Conservation (phyloP, 2,329 filamentous ascomycete species). For the Fusarium metavorans region DNA sequence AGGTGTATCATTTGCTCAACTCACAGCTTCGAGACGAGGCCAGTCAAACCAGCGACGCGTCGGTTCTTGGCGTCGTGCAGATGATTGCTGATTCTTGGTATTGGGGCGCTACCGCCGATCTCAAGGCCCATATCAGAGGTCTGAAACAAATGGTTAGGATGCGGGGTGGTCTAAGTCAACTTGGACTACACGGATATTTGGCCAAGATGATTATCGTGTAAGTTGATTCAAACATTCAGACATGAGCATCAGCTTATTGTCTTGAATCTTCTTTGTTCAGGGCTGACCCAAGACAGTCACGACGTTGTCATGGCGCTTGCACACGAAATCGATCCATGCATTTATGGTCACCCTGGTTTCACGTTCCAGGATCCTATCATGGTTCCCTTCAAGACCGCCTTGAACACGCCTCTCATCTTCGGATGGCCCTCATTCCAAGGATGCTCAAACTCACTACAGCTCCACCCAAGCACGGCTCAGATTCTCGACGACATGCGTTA, state of each 20-base stretch:
- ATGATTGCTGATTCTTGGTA: conserved; percentile 66
- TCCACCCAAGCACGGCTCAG: conserved; percentile 60
- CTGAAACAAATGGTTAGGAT: conserved; percentile 61
- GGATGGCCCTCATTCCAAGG: conserved; percentile 57
- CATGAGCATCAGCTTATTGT: background rate
- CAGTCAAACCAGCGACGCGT: conserved; percentile 57
- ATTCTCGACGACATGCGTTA: conserved; percentile 65
- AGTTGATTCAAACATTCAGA: conserved; percentile 31
- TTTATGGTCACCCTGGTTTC: conserved; percentile 56
- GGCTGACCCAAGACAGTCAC: conserved; percentile 50
- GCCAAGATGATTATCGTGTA: conserved; percentile 63
- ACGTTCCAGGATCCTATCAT: conserved; percentile 55
- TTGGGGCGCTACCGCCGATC: conserved; percentile 60
- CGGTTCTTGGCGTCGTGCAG: conserved; percentile 62
- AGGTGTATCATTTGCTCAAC: conserved; percentile 60
- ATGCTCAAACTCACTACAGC: conserved; percentile 54
- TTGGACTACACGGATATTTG: conserved; percentile 61
- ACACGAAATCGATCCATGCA: conserved; percentile 58
- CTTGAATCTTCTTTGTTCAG: background rate
- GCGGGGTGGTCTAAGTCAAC: conserved; percentile 58
- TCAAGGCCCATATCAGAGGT: conserved; percentile 60
- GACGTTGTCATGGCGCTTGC: conserved; percentile 62
- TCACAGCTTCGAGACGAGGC: conserved; percentile 55
- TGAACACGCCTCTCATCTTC: conserved; percentile 62
- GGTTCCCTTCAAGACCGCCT: conserved; percentile 55